Conservation (phyloP, 768 basidiomycete genomes). For the Rhodotorula graminis region DNA sequence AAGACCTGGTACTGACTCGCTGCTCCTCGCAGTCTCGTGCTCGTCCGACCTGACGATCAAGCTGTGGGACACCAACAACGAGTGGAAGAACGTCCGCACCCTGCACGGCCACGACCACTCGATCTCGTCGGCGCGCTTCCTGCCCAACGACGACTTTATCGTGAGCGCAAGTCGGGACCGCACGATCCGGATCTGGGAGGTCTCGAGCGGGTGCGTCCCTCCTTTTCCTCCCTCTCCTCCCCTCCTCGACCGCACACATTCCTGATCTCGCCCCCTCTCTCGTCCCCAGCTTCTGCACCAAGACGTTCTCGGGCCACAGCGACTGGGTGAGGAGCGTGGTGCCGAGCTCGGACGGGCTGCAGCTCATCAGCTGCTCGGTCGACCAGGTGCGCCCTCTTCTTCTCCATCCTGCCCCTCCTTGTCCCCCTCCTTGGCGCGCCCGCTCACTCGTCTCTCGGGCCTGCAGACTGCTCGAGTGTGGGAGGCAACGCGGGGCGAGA, state of each 20-base stretch:
- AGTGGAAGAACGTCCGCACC: constrained; percentile 83
- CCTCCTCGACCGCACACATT: background rate
- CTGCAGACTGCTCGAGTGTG: constrained; percentile 69
- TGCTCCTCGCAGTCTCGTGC: constrained; percentile 56
- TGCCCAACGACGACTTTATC: constrained; percentile 75
- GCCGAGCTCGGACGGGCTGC: constrained; percentile 60
- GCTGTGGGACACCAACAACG: constrained; percentile 83
- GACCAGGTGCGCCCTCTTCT: constrained; percentile 64
- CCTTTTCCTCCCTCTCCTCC: constrained; percentile 1
- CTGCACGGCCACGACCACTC: constrained; percentile 86
- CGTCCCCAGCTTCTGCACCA: constrained; percentile 65
- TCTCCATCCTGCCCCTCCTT: too few relatives aligned
- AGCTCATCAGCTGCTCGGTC: constrained; percentile 74
- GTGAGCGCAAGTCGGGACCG: constrained; percentile 83
- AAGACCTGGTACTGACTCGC: background rate
- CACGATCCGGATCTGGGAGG: constrained; percentile 80
- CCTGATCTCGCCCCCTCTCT: too few relatives aligned
- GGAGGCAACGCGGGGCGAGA: constrained; percentile 67
- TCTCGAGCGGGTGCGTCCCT: constrained; percentile 68
- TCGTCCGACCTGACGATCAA: constrained; percentile 88
- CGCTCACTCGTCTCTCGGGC: constrained; percentile 3
- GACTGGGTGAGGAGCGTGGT: constrained; percentile 73
- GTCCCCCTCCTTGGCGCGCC: constrained; percentile 10
- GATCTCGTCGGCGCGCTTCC: constrained; percentile 76
- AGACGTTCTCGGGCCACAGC: constrained; percentile 69